Evolutionary conservation across 495 filamentous ascomycete genomes (phyloP), one percentile per base, ranked within the genome.

Genomic region (Xylaria cubensis): DNA sequence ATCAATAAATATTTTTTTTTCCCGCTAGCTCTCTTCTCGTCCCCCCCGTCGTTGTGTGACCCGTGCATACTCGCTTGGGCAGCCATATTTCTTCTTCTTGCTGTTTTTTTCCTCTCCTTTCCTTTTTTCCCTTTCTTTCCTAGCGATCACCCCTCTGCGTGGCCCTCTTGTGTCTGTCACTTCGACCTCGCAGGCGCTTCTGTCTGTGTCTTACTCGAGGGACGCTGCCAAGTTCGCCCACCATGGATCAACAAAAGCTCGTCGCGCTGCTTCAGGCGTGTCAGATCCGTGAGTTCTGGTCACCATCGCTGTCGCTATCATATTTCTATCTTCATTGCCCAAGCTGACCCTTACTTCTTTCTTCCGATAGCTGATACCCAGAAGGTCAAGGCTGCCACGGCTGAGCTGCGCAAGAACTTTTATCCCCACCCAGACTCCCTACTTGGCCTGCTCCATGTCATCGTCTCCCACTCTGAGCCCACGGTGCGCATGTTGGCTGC

Each of bases 311-410:
- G n/a, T 36, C 29, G n/a, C n/a, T 9, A 29, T 56, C 24, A n/a
- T n/a, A 51, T 2, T 39, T n/a, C 36, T 42, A 41, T n/a, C 41
- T 41, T 42, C 70, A 44, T 70, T 42, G 24, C 59, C 74, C 19
- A 62, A 17, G 26, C 44, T 78, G 69, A 36, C 59, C 46, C 51
- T 72, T 51, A 63, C 69, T 56, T 67, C 36, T 42, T 29, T 70
- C 34, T 17, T 66, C 36, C 62, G 64, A 64, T 73, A 94, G 92
- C 93, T 74, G 90, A 95, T 78, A 95, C 93, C 58, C 86, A 90
- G 42, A 88, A 85, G 73, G 90, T 99, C 78, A 97, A 97, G 86
- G 88, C 91, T 66, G 94, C 94, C 44, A 99, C 96, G n/a, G 88
- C 90, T 13, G 88, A 92, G 72, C 88, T 99, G 62, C 94, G 95